phyloP scores from a whole-genome alignment of 2,329 filamentous ascomycete genomes.

The Colletotrichum orbiculare region DNA sequence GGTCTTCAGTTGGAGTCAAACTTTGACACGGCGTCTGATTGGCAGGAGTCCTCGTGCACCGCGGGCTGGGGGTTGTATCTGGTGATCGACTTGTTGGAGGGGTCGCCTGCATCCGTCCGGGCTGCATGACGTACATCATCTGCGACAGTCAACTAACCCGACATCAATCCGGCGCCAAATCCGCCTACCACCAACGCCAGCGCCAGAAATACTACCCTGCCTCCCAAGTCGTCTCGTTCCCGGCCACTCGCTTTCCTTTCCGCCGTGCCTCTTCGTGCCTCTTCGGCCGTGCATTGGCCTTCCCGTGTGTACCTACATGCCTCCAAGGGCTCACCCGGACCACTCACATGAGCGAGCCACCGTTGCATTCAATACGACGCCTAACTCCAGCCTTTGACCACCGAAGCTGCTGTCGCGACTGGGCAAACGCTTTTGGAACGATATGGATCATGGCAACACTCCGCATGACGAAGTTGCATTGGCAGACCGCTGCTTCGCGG shows the following conservation, averaged over 20 bases:
- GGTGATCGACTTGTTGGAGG: slow-evolving; percentile 34
- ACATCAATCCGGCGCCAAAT: slow-evolving; percentile 19
- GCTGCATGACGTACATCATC: slow-evolving; percentile 37
- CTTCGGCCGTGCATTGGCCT: slow-evolving; percentile 35
- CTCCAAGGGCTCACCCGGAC: slow-evolving; percentile 31
- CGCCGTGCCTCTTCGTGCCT: slow-evolving; percentile 24
- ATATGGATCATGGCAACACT: too few species aligned
- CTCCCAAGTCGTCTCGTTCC: background rate
- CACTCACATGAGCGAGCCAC: slow-evolving; percentile 24
- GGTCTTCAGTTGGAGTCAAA: slow-evolving; percentile 2
- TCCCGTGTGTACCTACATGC: slow-evolving; percentile 27
- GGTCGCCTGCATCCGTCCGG: slow-evolving; percentile 28
- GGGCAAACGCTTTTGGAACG: too few species aligned
- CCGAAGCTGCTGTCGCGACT: background rate
- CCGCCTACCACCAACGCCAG: slow-evolving; percentile 22
- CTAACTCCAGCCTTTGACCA: background rate
- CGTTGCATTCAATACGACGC: background rate
- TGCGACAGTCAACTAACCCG: slow-evolving; percentile 27
- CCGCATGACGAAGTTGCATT: background rate
- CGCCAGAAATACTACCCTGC: background rate
- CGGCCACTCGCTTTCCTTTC: slow-evolving; percentile 36
- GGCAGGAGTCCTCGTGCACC: slow-evolving; percentile 20
- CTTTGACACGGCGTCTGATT: slow-evolving; percentile 6
- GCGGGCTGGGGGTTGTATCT: slow-evolving; percentile 37
- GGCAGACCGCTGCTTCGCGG: slow-evolving; percentile 8